These are phyloP conservation scores for Lizonia empirigonia DNA, from an alignment of 2,329 filamentous ascomycete species.

Conservation along the genomic window DNA sequence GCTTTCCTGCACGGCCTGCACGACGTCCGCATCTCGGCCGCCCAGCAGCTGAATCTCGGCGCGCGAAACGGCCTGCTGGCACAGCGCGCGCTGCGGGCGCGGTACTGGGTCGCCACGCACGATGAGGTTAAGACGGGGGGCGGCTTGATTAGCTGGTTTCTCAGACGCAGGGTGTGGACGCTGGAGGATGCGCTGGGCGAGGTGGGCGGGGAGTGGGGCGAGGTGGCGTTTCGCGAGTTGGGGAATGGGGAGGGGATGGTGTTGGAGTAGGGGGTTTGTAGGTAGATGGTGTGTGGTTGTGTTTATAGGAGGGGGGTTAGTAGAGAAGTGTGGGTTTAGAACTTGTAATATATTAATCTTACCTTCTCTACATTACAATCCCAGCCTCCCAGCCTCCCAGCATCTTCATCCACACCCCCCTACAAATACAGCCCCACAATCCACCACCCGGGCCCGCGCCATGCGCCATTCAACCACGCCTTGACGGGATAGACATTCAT, in stretches of 20 bases:
- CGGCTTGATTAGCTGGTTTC: slow-evolving; percentile 61
- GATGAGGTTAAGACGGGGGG: slow-evolving; percentile 67
- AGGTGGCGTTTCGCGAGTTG: slow-evolving; percentile 58
- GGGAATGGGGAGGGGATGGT: slow-evolving; percentile 63
- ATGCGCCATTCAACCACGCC: not conserved
- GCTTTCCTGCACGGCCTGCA: slow-evolving; percentile 69
- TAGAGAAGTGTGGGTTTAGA: no score
- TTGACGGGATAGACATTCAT: no score
- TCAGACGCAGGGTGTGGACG: slow-evolving; percentile 51
- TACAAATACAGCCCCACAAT: no score
- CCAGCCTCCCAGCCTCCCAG: no score
- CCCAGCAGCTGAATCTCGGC: slow-evolving; percentile 67
- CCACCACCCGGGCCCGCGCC: not conserved
- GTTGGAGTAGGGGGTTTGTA: slow-evolving; percentile 45
- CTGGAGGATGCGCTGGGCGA: slow-evolving; percentile 56
- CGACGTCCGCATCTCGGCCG: slow-evolving; percentile 59
- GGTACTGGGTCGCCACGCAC: slow-evolving; percentile 70
- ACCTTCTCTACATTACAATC: no score
- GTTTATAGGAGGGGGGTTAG: no score
- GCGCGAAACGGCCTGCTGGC: slow-evolving; percentile 65
- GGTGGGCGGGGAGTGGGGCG: slow-evolving; percentile 52
- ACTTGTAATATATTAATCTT: no score
- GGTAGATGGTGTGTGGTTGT: no score
- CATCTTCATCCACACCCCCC: no score
- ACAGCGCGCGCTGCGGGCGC: slow-evolving; percentile 58